Evolutionary conservation across 2,329 filamentous ascomycete species (phyloP).

Genomic region (Magnaporthiopsis poae): DNA sequence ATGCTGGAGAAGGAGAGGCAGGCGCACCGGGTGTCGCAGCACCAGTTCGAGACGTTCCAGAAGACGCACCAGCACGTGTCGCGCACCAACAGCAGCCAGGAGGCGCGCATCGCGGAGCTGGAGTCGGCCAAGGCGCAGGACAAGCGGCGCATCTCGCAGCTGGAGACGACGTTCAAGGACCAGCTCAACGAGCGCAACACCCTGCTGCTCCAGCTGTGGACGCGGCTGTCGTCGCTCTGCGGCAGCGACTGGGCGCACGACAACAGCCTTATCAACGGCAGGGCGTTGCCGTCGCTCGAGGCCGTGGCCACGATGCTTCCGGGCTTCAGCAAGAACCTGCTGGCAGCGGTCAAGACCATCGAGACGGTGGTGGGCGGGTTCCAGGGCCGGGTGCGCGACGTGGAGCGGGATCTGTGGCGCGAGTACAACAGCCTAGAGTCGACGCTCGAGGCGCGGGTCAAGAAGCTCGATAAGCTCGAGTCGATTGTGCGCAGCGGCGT

Average conservation of each 20-base stretch:
- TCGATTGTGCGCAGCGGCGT: slow-evolving; percentile 60
- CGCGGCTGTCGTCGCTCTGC: slow-evolving; percentile 72
- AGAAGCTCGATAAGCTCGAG: slow-evolving; percentile 82
- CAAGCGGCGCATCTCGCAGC: slow-evolving; percentile 60
- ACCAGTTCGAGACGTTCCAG: slow-evolving; percentile 78
- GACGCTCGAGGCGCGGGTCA: slow-evolving; percentile 66
- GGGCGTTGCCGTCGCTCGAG: slow-evolving; percentile 71
- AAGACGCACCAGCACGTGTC: slow-evolving; percentile 79
- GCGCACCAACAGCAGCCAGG: slow-evolving; percentile 76
- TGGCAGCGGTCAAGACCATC: slow-evolving; percentile 77
- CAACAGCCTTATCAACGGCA: slow-evolving; percentile 80
- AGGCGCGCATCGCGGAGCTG: slow-evolving; percentile 74
- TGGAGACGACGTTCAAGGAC: slow-evolving; percentile 75
- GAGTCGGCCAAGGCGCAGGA: slow-evolving; percentile 71
- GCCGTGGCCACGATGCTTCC: slow-evolving; percentile 76
- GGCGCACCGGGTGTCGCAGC: slow-evolving; percentile 73
- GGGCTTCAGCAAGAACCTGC: slow-evolving; percentile 80
- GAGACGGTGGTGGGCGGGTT: slow-evolving; percentile 72
- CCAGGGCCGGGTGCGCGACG: slow-evolving; percentile 65
- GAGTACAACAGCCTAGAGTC: slow-evolving; percentile 82
- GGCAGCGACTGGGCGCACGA: slow-evolving; percentile 86
- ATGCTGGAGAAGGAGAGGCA: slow-evolving; percentile 84
- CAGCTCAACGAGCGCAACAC: slow-evolving; percentile 85
- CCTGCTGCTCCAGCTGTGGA: slow-evolving; percentile 81
- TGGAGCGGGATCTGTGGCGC: slow-evolving; percentile 84